Conservation (phyloP, 495 filamentous ascomycete genomes). For the Penicillium arizonense region DNA sequence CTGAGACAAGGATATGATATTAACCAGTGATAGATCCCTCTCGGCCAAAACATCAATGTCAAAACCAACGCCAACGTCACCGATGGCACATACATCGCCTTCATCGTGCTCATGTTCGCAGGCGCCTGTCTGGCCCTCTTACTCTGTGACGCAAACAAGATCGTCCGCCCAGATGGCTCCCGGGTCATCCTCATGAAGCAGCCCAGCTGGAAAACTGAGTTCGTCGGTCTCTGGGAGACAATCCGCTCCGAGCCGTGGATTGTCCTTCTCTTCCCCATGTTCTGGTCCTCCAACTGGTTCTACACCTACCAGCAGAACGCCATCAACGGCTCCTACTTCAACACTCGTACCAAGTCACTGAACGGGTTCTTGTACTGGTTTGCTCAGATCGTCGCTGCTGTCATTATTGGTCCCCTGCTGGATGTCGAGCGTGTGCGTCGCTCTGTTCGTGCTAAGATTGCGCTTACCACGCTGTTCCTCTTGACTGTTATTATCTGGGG, state of each 20-base stretch:
- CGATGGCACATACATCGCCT: slow-evolving; percentile 52
- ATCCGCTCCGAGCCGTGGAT: slow-evolving; percentile 37
- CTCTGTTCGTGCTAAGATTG: slow-evolving; percentile 37
- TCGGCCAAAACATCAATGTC: slow-evolving; percentile 44
- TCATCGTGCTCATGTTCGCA: slow-evolving; percentile 47
- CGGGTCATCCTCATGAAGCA: slow-evolving; percentile 80
- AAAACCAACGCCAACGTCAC: slow-evolving; percentile 35
- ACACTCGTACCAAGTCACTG: slow-evolving; percentile 43
- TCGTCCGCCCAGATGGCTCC: slow-evolving; percentile 75
- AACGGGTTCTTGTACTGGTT: slow-evolving; percentile 53
- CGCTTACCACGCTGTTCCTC: slow-evolving; percentile 37
- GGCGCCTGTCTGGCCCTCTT: slow-evolving; percentile 60
- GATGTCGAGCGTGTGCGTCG: slow-evolving; percentile 41
- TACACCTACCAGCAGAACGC: slow-evolving; percentile 70
- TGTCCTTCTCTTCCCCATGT: slow-evolving; percentile 50
- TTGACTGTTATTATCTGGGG: slow-evolving; percentile 50
- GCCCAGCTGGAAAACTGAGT: slow-evolving; percentile 60
- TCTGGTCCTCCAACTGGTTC: slow-evolving; percentile 72
- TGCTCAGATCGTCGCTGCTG: slow-evolving; percentile 50
- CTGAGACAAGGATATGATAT: background rate
- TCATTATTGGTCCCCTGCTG: slow-evolving; percentile 44
- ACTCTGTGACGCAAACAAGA: slow-evolving; percentile 58
- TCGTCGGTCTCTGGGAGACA: slow-evolving; percentile 42
- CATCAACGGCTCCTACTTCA: slow-evolving; percentile 46
- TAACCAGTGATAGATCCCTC: slow-evolving; percentile 31